Evolutionary conservation across 306 rosid species (phyloP).

Genomic region (Lathyrus sativus): DNA sequence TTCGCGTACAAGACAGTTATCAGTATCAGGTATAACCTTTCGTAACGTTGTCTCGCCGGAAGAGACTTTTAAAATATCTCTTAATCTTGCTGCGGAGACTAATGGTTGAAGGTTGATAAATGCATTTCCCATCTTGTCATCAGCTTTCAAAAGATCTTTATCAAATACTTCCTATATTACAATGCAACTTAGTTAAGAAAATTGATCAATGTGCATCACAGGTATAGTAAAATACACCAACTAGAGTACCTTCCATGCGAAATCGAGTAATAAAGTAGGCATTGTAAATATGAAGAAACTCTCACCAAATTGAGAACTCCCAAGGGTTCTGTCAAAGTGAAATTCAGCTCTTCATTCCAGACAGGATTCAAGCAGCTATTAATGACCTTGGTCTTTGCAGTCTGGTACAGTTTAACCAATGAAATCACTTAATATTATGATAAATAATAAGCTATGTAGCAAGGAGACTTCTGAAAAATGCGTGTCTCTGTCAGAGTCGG

Average conservation of each 20-base stretch:
- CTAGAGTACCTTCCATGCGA: neutral
- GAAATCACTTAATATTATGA: conserved; percentile 36
- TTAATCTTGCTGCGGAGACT: conserved; percentile 79
- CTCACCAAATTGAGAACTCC: conserved; percentile 75
- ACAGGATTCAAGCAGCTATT: conserved; percentile 91
- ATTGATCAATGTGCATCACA: too few relatives aligned
- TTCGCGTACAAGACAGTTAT: conserved; percentile 81
- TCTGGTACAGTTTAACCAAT: conserved; percentile 55
- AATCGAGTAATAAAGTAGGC: conserved; percentile 4
- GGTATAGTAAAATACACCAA: neutral
- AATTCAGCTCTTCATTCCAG: conserved; percentile 94
- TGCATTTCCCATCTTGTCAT: conserved; percentile 97
- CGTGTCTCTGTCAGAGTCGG: too few relatives aligned
- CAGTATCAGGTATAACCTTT: conserved; percentile 73
- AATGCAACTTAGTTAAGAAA: neutral
- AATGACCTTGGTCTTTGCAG: conserved; percentile 91
- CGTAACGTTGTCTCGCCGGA: conserved; percentile 72
- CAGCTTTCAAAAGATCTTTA: conserved; percentile 86
- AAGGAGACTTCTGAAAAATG: too few relatives aligned
- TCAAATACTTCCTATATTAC: conserved; percentile 84
- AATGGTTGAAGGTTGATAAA: conserved; percentile 82
- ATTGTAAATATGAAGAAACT: conserved; percentile 37
- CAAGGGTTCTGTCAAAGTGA: conserved; percentile 64
- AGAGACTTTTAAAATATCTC: conserved; percentile 61
- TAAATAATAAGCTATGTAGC: too few relatives aligned